phyloP scores from a whole-genome alignment of 495 filamentous ascomycete species.

The Immersiella caudata region DNA sequence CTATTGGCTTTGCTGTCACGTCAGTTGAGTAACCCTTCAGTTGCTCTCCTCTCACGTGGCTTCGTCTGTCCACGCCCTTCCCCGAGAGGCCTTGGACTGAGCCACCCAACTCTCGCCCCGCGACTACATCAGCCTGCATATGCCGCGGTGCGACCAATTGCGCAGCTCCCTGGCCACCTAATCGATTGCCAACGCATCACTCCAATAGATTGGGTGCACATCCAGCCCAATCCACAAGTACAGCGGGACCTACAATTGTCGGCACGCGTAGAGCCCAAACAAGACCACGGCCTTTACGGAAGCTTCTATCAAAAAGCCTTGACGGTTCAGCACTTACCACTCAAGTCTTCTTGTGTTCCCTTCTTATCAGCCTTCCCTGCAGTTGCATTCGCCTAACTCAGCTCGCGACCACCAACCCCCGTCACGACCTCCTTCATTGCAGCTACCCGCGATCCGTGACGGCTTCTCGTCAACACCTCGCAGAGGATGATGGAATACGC shows the following conservation, averaged over 20 bases:
- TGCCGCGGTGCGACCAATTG: conserved; percentile 58
- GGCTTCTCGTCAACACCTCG: conserved; percentile 26
- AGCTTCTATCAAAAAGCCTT: conserved; percentile 32
- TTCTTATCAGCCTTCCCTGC: conserved; percentile 26
- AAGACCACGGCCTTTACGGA: conserved; percentile 25
- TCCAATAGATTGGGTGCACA: conserved; percentile 60
- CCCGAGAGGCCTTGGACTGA: conserved; percentile 40
- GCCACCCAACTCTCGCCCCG: conserved; percentile 53
- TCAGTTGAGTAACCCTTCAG: conserved; percentile 20
- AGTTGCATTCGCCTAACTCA: conserved; percentile 21
- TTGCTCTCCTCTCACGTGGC: conserved; percentile 47
- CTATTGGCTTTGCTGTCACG: conserved; percentile 20
- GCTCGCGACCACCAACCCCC: conserved; percentile 5
- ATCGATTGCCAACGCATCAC: conserved; percentile 61
- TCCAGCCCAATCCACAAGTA: conserved; percentile 55
- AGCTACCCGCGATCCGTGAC: conserved; percentile 27
- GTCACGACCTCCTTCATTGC: conserved; percentile 20
- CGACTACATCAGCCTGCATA: conserved; percentile 62
- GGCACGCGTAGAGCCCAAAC: conserved; percentile 48
- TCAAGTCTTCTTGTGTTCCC: conserved; percentile 3
- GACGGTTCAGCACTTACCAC: conserved; percentile 24
- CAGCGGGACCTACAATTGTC: conserved; percentile 48
- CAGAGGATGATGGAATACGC: conserved; percentile 70
- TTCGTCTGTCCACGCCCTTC: conserved; percentile 37
- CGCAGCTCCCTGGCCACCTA: conserved; percentile 52